Conservation (phyloP, 176 grass and related monocot species). For the Canna indica region DNA sequence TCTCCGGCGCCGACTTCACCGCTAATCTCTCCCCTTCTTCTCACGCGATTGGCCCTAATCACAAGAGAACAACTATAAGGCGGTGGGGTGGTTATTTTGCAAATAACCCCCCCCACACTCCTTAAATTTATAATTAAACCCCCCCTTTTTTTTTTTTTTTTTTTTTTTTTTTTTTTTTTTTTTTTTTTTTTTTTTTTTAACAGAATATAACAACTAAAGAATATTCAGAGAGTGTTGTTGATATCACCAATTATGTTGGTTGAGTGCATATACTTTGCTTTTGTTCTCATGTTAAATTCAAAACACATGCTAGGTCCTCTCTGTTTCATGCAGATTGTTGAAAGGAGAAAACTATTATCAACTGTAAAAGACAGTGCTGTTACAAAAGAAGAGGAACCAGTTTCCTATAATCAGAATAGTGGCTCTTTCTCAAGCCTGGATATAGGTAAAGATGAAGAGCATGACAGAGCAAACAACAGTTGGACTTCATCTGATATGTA, state of each 20-base stretch:
- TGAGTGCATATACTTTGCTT: not conserved
- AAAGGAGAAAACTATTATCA: constrained; percentile 67
- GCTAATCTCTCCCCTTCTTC: no score
- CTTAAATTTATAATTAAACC: no score
- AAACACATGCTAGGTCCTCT: constrained; percentile 23
- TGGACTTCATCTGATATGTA: constrained; percentile 25
- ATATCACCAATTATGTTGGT: not conserved
- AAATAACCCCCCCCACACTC: no score
- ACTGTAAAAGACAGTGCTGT: constrained; percentile 45
- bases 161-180: no score
- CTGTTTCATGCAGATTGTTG: constrained; percentile 58
- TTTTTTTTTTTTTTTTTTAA: no score
- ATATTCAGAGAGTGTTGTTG: not conserved
- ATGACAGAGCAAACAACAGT: constrained; percentile 16
- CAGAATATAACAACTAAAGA: no score
- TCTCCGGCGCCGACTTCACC: no score
- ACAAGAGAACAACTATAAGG: no score
- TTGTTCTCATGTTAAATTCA: constrained; percentile 8
- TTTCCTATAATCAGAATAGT: constrained; percentile 22
- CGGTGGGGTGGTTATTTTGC: no score
- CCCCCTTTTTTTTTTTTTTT: no score
- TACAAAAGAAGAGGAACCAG: constrained; percentile 30
- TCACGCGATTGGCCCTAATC: no score
- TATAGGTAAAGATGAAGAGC: constrained; percentile 24
- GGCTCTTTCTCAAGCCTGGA: constrained; percentile 29